Evolutionary conservation across 2,329 filamentous ascomycete species (phyloP), one percentile per base, ranked within the genome.

Genomic region (Trichothecium sympodiale): DNA sequence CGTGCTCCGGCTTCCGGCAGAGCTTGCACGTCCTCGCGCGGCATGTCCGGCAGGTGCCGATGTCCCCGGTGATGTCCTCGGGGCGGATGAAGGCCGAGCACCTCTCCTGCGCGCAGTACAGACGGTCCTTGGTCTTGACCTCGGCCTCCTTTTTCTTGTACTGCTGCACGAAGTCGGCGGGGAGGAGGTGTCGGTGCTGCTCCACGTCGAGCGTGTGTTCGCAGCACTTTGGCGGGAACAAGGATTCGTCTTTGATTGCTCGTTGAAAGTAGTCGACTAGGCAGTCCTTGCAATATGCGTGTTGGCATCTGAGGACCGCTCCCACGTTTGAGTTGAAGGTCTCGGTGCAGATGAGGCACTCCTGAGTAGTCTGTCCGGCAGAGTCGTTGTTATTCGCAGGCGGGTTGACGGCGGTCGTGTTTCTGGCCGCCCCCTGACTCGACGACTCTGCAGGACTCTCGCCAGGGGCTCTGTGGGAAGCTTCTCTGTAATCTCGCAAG

Each of bases 211-310:
- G 65, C 0, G 46, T 40, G 25, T 61, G 41, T 0, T 47, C 35
- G 42, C 71, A 76, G 47, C 72, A 78, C 5, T 59, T 52, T 0
- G 71, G 69, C 0, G 73, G 74, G 35, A 73, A 78, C 0, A 70
- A 43, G 0, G 57, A 54, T 33, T 76, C 65, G 39, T 73, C 64
- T 0, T 36, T 48, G 14, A 71, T 53, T 0, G 66, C 56, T 0
- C 46, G 35, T 1, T 43, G 12, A 42, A 76, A 64, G 0, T 71
- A 56, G 0, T 39, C 34, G 0, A 43, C 42, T 0, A 77, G 43
- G 43, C 74, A 78, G 1, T 38, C 41, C 0, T 45, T 49, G 43
- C 73, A 79, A 45, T 75, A 77, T 1, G 60, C 49, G 39, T 78
- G 69, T 0, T 48, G 8, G 48, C 71, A 58, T 10, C 6, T 10